Conservation (phyloP, 2,329 filamentous ascomycete genomes). For the Talaromyces sp. region DNA sequence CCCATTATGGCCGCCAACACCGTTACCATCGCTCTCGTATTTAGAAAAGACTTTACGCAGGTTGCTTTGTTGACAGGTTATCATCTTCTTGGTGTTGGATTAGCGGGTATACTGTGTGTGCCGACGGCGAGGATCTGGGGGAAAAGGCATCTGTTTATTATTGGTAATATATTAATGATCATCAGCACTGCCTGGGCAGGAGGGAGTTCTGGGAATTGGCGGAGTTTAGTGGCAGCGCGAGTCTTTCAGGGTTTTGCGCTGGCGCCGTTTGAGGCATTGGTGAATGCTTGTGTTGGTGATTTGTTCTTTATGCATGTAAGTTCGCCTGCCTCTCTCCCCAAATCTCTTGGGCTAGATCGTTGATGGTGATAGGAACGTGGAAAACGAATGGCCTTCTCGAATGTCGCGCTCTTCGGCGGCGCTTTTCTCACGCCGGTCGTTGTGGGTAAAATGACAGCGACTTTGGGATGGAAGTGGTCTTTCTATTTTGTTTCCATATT, state of each 20-base stretch:
- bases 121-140: conserved; percentile 87
- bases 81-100: conserved; percentile 76
- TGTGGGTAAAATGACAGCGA: conserved; percentile 76
- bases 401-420: conserved; percentile 67
- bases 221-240: conserved; percentile 70
- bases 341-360: background rate
- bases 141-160: conserved; percentile 80
- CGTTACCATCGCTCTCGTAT: conserved; percentile 67
- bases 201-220: conserved; percentile 63
- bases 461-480: conserved; percentile 78
- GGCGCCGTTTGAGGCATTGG: conserved; percentile 83
- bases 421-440: conserved; percentile 81
- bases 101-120: conserved; percentile 80
- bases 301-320: conserved; percentile 82
- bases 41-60: conserved; percentile 64
- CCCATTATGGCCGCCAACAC: conserved; percentile 88
- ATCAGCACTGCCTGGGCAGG: conserved; percentile 76
- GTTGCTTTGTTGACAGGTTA: conserved; percentile 83
- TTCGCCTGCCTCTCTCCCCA: conserved; percentile 13
- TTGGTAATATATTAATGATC: conserved; percentile 72
- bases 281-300: conserved; percentile 86
- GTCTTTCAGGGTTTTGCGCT: conserved; percentile 82
- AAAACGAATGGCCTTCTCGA: conserved; percentile 78
- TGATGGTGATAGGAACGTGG: conserved; percentile 59
- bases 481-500: conserved; percentile 90